phyloP scores from a whole-genome alignment of 805 yeast genomes.

The Cyberlindnera petersonii region DNA sequence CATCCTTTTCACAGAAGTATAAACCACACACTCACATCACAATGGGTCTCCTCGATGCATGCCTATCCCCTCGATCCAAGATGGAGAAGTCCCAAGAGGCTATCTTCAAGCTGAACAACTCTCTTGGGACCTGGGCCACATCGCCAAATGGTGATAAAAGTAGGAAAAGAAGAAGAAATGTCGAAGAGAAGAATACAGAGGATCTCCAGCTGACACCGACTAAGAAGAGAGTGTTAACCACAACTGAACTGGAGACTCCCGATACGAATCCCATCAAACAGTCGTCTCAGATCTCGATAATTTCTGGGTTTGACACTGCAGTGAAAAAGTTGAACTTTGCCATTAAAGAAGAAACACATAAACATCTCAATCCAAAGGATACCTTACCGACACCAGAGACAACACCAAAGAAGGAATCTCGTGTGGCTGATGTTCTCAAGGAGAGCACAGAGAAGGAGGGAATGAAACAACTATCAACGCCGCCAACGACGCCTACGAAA shows the following conservation, averaged over 20 bases:
- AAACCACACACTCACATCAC: no score
- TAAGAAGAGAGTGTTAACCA: slow-evolving; percentile 6
- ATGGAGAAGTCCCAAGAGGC: background rate
- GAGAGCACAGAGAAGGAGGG: background rate
- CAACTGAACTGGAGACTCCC: slow-evolving; percentile 1
- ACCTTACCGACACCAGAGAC: slow-evolving; percentile 14
- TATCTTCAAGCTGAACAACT: background rate
- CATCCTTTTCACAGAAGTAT: background rate
- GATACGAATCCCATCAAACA: slow-evolving; percentile 12
- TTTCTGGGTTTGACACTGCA: slow-evolving; percentile 8
- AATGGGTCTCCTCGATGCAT: background rate
- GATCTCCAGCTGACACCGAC: slow-evolving; percentile 4
- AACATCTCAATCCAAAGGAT: background rate
- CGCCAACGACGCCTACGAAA: slow-evolving; percentile 17
- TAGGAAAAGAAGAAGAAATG: slow-evolving; percentile 1
- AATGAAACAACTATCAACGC: slow-evolving; percentile 2
- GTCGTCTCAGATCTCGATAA: slow-evolving; percentile 10
- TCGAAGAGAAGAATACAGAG: background rate
- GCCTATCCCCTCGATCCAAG: background rate
- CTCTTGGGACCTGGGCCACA: background rate
- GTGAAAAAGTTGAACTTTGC: slow-evolving; percentile 8
- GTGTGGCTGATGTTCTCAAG: slow-evolving; percentile 3
- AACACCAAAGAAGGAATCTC: slow-evolving; percentile 11
- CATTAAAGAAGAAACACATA: background rate
- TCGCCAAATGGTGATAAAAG: background rate